Evolutionary conservation across 129 eudicot genomes (phyloP).

Genomic region (Flaveria bidentis): DNA sequence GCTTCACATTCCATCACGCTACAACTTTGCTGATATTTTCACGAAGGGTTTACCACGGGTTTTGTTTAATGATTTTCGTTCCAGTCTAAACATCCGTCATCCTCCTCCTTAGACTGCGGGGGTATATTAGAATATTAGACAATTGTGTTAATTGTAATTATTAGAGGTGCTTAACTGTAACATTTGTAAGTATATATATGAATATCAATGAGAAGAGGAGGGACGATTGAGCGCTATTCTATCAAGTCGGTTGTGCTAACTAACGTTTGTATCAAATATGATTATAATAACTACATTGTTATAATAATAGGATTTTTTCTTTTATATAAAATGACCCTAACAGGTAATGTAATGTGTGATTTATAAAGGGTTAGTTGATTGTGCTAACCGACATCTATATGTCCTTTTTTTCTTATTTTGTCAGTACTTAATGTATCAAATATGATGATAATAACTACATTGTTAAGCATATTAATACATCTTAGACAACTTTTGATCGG

Average conservation of each 20-base stretch:
- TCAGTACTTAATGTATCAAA: not conserved
- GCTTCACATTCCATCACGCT: too few relatives aligned
- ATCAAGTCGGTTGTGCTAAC: not conserved
- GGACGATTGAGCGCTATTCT: too few relatives aligned
- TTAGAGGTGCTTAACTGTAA: too few relatives aligned
- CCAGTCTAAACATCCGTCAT: too few relatives aligned
- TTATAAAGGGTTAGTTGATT: not conserved
- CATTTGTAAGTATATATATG: too few relatives aligned
- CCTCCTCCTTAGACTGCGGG: too few relatives aligned
- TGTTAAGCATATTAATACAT: not conserved
- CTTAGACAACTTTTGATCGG: not conserved
- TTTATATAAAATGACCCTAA: not conserved
- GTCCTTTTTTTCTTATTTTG: not conserved
- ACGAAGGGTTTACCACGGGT: too few relatives aligned
- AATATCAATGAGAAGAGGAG: too few relatives aligned
- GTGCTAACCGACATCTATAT: not conserved
- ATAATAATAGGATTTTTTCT: not conserved
- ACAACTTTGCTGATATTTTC: too few relatives aligned
- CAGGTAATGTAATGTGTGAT: not conserved
- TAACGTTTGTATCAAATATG: not conserved
- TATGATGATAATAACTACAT: not conserved
- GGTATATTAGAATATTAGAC: too few relatives aligned
- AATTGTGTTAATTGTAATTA: too few relatives aligned
- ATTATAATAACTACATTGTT: not conserved
- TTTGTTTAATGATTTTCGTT: too few relatives aligned